Conservation (phyloP, 371 early-diverging fungal genomes). For the Conidiobolus incongruus region DNA sequence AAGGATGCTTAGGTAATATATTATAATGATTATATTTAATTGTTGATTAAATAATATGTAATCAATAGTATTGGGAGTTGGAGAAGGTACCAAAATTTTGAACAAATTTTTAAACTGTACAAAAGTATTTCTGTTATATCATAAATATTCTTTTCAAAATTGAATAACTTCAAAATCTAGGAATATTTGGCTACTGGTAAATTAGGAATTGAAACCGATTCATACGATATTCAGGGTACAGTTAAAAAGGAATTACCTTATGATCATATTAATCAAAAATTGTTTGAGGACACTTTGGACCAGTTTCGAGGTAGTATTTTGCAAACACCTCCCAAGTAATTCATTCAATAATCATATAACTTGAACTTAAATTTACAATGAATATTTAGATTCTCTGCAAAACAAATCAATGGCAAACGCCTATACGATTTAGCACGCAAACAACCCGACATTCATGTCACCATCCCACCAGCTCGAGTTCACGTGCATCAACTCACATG, state of each 20-base stretch:
- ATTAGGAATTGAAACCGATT: conserved; percentile 21
- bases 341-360: background rate
- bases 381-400: conserved; percentile 18
- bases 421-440: conserved; percentile 28
- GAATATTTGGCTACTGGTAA: conserved; percentile 15
- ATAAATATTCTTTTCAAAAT: no score
- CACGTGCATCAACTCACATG: no score
- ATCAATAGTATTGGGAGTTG: conserved; percentile 12
- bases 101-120: conserved; percentile 7
- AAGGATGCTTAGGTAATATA: conserved; percentile 18
- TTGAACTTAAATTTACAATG: background rate
- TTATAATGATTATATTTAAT: background rate
- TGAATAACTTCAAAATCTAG: background rate
- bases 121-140: no score
- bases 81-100: conserved; percentile 10
- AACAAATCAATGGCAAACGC: conserved; percentile 24
- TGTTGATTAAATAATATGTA: background rate
- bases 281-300: conserved; percentile 9
- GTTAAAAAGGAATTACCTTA: conserved; percentile 7
- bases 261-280: conserved; percentile 12
- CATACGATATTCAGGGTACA: conserved; percentile 20
- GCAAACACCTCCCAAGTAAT: conserved; percentile 27
- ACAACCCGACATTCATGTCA: background rate
- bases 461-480: background rate
- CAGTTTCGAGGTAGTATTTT: conserved; percentile 18